These are phyloP conservation scores for Trichoderma sp. DNA, from an alignment of 2,329 filamentous ascomycete genomes.

Conservation along the genomic window DNA sequence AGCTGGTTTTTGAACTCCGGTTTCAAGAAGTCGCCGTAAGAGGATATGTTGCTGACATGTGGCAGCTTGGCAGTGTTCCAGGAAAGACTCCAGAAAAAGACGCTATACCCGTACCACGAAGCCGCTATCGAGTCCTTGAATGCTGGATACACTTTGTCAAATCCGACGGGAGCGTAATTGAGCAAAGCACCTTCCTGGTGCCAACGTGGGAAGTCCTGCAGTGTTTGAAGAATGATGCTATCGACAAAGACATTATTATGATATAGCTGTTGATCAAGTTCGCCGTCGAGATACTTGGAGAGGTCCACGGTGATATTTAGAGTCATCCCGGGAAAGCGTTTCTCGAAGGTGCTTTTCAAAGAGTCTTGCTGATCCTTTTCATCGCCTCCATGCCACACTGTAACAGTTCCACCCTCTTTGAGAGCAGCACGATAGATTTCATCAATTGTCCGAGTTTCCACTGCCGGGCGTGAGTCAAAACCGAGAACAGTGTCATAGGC, in stretches of 20 bases:
- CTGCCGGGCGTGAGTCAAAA: slow-evolving; percentile 28
- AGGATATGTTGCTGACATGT: slow-evolving; percentile 36
- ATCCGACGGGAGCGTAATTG: slow-evolving; percentile 51
- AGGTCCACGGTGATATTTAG: slow-evolving; percentile 57
- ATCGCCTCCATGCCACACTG: slow-evolving; percentile 53
- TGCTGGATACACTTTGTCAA: slow-evolving; percentile 44
- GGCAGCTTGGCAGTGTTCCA: slow-evolving; percentile 41
- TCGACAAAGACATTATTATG: slow-evolving; percentile 46
- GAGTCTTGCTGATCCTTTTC: slow-evolving; percentile 43
- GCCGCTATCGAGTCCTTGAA: slow-evolving; percentile 48
- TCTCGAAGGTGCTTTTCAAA: slow-evolving; percentile 48
- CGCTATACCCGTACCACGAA: slow-evolving; percentile 44
- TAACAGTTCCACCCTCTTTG: slow-evolving; percentile 49
- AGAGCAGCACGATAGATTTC: slow-evolving; percentile 53
- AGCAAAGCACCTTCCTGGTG: slow-evolving; percentile 49
- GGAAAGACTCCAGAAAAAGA: slow-evolving; percentile 42
- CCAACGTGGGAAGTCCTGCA: slow-evolving; percentile 56
- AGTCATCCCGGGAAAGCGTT: slow-evolving; percentile 50
- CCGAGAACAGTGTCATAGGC: slow-evolving; percentile 33
- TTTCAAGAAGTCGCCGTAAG: slow-evolving; percentile 47
- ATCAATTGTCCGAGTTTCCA: slow-evolving; percentile 51
- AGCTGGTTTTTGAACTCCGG: slow-evolving; percentile 57
- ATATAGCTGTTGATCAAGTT: slow-evolving; percentile 49
- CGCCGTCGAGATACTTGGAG: slow-evolving; percentile 56
- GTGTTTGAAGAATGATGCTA: slow-evolving; percentile 50